Base-by-base conservation (phyloP, 192 early-diverging fungal species). In the Funneliformis geosporum region DNA sequence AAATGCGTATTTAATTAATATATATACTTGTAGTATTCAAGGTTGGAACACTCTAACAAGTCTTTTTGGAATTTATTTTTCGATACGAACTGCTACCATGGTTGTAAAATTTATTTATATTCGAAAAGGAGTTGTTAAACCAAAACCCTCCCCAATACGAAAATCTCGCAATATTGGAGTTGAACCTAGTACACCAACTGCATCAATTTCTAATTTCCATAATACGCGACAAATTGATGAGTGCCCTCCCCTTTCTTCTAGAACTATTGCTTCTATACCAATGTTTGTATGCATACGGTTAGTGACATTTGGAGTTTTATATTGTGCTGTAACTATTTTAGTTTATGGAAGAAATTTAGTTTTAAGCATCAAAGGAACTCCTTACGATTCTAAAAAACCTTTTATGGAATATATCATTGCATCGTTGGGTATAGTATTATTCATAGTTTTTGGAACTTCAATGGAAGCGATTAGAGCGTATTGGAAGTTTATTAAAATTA, bases 1-100 rank as follows among this genome's bases (percentile, higher is more conserved):
- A n/a, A n/a, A n/a, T n/a, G n/a, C 12, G 16, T 14, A 5, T 5
- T 16, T 50, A 50, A 14, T 50, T 50, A 8, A 5, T 16, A 50
- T 50, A 50, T 50, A 50, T 50, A 16, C 14, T 50, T 5, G 47
- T 4, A 50, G 76, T 23, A 47, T 77, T 77, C 38, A 65, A 46
- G 76, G 76, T n/a, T 77, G 76, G 64, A 77, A 77, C 43, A 77
- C 76, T 14, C 27, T 77, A 64, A 42, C 40, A 16, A 67, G 61
- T 46, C n/a, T 77, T 25, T 47, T 59, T 46, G 76, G 62, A 25
- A 77, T 77, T 60, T 77, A 77, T 47, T 77, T 77, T 47, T 77
- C 76, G 5, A 59, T 46, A 18, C 38, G 33, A 25, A 60, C 55
- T 44, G n/a, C n/a, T 21, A 46, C 47, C 6, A n/a, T 60, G 10